phyloP scores from a whole-genome alignment of 192 early-diverging fungal genomes.

The Backusella australiensis region DNA sequence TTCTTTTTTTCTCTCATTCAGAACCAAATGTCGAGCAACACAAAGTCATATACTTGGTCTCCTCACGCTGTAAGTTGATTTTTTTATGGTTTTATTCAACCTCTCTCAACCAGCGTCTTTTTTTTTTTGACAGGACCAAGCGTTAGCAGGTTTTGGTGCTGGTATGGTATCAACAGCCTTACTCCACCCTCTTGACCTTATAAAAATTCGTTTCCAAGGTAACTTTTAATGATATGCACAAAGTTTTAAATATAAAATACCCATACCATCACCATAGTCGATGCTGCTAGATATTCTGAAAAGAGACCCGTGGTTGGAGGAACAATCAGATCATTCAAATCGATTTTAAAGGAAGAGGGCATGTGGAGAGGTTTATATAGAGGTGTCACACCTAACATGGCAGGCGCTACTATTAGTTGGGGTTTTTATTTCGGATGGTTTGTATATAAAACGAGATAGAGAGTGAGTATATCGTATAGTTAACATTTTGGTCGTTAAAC shows the following conservation, averaged over 20 bases:
- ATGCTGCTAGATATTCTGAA: constrained; percentile 34
- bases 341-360: constrained; percentile 60
- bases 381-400: constrained; percentile 87
- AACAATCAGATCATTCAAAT: constrained; percentile 59
- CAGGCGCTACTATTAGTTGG: constrained; percentile 90
- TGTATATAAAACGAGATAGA: constrained; percentile 8
- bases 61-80: constrained; percentile 13
- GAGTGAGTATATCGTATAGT: neutral
- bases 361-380: constrained; percentile 78
- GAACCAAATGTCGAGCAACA: neutral
- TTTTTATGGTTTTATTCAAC: neutral
- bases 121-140: constrained; percentile 66
- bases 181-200: constrained; percentile 92
- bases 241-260: neutral
- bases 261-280: constrained; percentile 39
- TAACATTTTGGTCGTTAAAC: neutral
- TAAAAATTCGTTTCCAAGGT: constrained; percentile 91
- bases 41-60: constrained; percentile 17
- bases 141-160: constrained; percentile 84
- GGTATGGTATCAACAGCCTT: constrained; percentile 77
- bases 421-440: constrained; percentile 97
- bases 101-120: neutral
- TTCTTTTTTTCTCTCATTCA: neutral
- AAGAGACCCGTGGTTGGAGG: constrained; percentile 59
- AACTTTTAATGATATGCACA: neutral